Evolutionary conservation across 73 alveolate species (phyloP), one percentile per base, ranked within the genome.

Genomic region (Paramecium pentaurelia): DNA sequence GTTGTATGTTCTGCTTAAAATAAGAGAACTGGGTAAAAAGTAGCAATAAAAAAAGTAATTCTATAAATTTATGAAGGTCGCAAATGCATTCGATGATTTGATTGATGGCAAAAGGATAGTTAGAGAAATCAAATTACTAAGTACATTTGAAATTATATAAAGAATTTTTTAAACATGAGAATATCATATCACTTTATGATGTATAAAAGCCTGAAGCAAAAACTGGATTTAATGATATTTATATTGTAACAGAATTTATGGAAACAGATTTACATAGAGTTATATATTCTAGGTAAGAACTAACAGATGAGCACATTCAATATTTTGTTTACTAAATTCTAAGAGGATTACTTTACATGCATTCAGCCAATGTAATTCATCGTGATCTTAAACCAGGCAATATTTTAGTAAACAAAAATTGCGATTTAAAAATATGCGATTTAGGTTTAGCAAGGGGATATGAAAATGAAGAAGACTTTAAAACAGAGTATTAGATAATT

Each of bases 261-360:
- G 99, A 97, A 88, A 97, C 99, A 20, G 99, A 97, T 92, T 89
- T 97, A 95, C 99, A 96, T 86, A 77, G 98, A 84, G 98, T 97
- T 28, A 95, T 97, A 45, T 96, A 97, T 92, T 96, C 98, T 32
- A 70, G 98, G 47, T 95, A 97, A 64, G 98, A 95, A 34, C 91
- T 97, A 60, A 95, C 97, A 27, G 98, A 97, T 88, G 99, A 96
- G 38, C 99, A 97, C 54, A 95, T 96, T 16, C 95, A 97, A 77
- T 97, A 97, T 93, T 97, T 97, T 93, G 93, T 97, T 44, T 97
- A 97, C 77, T 95, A 97, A 88, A 58, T 96, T 4, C 86, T 97
- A 47, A 86, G 98, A 77, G 99, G 99, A 6, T 92, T 97, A 44
- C 92, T 96, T 10, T 92, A 87, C 71, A 93, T 96, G 92, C 99